Evolutionary conservation across 495 filamentous ascomycete species (phyloP).

Genomic region (Daldinia caldariorum): DNA sequence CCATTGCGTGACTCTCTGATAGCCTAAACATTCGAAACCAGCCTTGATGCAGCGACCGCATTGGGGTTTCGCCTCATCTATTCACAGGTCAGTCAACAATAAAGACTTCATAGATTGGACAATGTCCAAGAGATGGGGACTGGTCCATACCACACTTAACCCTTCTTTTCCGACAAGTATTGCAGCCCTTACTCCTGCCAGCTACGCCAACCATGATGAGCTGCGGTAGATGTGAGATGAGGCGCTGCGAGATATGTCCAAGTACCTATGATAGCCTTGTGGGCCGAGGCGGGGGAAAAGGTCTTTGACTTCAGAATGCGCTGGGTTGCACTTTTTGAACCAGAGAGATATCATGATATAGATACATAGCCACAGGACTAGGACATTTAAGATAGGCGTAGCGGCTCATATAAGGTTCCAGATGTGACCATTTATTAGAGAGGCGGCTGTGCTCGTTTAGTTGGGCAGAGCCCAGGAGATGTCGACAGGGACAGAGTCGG

Average conservation of each 20-base stretch:
- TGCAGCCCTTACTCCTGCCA: constrained; percentile 50
- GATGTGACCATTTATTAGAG: constrained; percentile 13
- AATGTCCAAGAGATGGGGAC: neutral
- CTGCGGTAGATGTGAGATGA: neutral
- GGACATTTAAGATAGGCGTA: constrained; percentile 10
- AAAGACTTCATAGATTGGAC: neutral
- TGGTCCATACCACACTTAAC: constrained; percentile 46
- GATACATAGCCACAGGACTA: neutral
- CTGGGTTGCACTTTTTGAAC: constrained; percentile 10
- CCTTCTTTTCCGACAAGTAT: constrained; percentile 44
- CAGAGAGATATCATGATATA: constrained; percentile 7
- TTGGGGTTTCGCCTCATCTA: constrained; percentile 45
- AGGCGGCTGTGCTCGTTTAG: constrained; percentile 17
- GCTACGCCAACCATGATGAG: constrained; percentile 45
- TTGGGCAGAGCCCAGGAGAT: constrained; percentile 24
- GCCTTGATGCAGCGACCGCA: constrained; percentile 42
- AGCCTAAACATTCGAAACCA: constrained; percentile 43
- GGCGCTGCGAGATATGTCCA: neutral
- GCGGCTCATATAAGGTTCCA: constrained; percentile 20
- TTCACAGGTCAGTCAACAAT: constrained; percentile 6
- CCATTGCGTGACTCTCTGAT: constrained; percentile 40
- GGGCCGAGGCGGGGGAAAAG: constrained; percentile 1
- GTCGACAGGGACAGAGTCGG: constrained; percentile 25
- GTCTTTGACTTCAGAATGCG: neutral
- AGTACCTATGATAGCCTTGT: neutral